Evolutionary conservation across 2,329 filamentous ascomycete species (phyloP), one percentile per base, ranked within the genome.

Genomic region (Microascus cirrosus): DNA sequence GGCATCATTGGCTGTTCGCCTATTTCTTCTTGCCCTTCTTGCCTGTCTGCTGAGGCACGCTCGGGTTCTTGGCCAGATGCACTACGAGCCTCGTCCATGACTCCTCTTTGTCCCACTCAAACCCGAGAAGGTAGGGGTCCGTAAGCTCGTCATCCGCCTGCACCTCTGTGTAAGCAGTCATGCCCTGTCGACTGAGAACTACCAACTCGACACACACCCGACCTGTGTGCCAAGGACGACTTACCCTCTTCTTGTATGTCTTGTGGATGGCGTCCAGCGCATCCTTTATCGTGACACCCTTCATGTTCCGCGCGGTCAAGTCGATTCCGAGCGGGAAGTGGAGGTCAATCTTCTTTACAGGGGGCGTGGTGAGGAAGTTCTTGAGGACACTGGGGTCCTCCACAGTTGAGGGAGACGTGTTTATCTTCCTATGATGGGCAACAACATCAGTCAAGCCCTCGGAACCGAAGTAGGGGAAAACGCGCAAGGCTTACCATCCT

Each of bases 251-350:
- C 83, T 95, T 95, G 80, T 90, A 95, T 65, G 89, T 83, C 80
- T 96, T 96, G 81, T 96, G 80, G 74, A 97, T 96, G 67, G 90
- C 93, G 72, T 96, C 92, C 71, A 96, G 71, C 59, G 91, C 91
- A 73, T 97, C 93, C 79, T 96, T 96, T 80, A 97, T 93, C 59
- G 93, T 97, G 64, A 97, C 91, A 59, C 93, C 93, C 74, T 92
- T 93, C 66, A 92, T 77, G 75, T 96, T 97, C 68, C 93, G 84
- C 69, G 91, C 93, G 35, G 87, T 89, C 64, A 96, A 89, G 68
- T 93, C 86, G 58, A 94, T 82, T 56, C 93, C 93, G 57, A 95
- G 78, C 18, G 90, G 89, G 80, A 95, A 96, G 74, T 91, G 85
- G 53, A 97, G 80, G 74, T 96, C 91, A 73, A 97, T 93, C 78